phyloP scores from a whole-genome alignment of 225 moss, liverwort and hornwort genomes.

The Bryoerythrophyllum caledonicum region DNA sequence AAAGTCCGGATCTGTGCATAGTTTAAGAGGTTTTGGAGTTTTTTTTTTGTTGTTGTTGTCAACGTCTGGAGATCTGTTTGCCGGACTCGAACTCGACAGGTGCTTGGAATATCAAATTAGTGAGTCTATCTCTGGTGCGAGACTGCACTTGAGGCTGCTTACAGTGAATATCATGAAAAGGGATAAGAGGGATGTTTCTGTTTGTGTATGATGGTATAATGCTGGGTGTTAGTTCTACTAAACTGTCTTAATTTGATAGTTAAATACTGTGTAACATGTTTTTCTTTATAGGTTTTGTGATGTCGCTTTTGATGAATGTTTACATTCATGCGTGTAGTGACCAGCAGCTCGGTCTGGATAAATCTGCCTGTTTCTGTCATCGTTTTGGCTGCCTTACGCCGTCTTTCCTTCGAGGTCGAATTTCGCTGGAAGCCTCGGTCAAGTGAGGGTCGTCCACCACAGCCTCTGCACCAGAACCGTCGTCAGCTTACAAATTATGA shows the following conservation, averaged over 20 bases:
- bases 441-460: conserved; percentile 27
- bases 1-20: conserved; percentile 18
- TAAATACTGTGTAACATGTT: too few relatives aligned
- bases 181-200: too few relatives aligned
- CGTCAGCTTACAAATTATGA: conserved; percentile 52
- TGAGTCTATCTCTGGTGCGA: not conserved
- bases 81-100: conserved; percentile 20
- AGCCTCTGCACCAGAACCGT: conserved; percentile 32
- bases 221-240: too few relatives aligned
- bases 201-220: too few relatives aligned
- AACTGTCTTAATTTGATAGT: too few relatives aligned
- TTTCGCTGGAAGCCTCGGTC: conserved; percentile 81
- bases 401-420: conserved; percentile 75
- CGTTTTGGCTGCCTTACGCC: conserved; percentile 66
- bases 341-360: conserved; percentile 86
- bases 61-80: conserved; percentile 19
- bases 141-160: not conserved
- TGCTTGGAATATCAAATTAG: not conserved
- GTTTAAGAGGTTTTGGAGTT: conserved; percentile 4
- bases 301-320: not conserved
- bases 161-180: too few relatives aligned
- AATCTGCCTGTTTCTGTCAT: conserved; percentile 80
- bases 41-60: not conserved
- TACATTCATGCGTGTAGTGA: conserved; percentile 42
- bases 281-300: too few relatives aligned